phyloP scores from a whole-genome alignment of 2,329 filamentous ascomycete species.

The Neopestalotiopsis rosae region DNA sequence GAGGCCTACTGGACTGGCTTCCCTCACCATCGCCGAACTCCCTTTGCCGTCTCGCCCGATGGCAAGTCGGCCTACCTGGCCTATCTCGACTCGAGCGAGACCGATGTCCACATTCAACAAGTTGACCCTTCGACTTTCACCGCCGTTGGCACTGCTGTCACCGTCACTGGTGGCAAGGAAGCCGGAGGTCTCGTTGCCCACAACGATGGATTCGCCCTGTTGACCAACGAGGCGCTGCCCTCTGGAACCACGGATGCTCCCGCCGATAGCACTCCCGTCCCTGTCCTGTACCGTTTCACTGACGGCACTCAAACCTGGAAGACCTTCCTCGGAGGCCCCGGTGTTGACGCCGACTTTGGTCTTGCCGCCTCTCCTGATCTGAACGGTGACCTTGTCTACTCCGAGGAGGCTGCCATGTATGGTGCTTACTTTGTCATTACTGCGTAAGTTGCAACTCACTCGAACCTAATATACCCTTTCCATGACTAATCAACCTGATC shows the following conservation, averaged over 20 bases:
- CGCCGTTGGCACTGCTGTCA: slow-evolving; percentile 56
- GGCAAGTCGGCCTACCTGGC: slow-evolving; percentile 64
- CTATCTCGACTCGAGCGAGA: slow-evolving; percentile 62
- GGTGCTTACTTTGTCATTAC: slow-evolving; percentile 68
- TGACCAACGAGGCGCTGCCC: slow-evolving; percentile 62
- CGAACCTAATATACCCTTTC: not conserved
- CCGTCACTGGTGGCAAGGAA: slow-evolving; percentile 60
- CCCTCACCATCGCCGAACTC: slow-evolving; percentile 66
- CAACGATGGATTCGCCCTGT: slow-evolving; percentile 66
- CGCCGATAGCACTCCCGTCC: slow-evolving; percentile 52
- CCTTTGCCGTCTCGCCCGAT: slow-evolving; percentile 66
- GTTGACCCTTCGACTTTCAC: slow-evolving; percentile 60
- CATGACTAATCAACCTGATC: not conserved
- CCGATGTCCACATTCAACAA: slow-evolving; percentile 61
- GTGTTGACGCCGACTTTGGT: slow-evolving; percentile 51
- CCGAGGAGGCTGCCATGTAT: slow-evolving; percentile 58
- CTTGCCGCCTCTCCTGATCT: slow-evolving; percentile 60
- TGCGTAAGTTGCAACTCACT: slow-evolving; percentile 27
- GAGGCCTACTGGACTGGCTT: slow-evolving; percentile 66
- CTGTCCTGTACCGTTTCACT: slow-evolving; percentile 64
- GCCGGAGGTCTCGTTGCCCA: slow-evolving; percentile 66
- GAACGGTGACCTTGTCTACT: slow-evolving; percentile 68
- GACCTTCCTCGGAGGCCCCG: slow-evolving; percentile 63
- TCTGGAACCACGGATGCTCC: slow-evolving; percentile 55
- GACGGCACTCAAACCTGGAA: slow-evolving; percentile 61